Percentiles rank a stretch among this genome's conserved stretches.
Evolutionary conservation across 768 basidiomycete genomes (phyloP).

Genomic region (Suillus ampliporus): DNA sequence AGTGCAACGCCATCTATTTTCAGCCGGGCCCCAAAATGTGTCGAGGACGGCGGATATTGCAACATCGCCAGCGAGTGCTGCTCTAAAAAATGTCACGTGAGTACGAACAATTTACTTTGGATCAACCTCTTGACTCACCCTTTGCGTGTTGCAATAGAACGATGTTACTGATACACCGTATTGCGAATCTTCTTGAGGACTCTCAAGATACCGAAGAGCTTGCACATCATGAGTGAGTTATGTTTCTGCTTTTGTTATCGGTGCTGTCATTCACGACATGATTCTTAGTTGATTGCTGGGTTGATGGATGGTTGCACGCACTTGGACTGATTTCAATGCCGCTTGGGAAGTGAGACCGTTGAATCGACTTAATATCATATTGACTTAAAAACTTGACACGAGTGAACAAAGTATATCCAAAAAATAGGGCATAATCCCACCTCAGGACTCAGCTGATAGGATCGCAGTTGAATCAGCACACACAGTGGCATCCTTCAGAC

Average conservation of each 20-base stretch:
- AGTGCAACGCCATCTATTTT: background rate
- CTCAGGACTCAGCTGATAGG: too few species aligned
- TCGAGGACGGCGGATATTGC: background rate
- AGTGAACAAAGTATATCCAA: too few species aligned
- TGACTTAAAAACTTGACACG: too few species aligned
- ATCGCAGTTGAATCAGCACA: too few species aligned
- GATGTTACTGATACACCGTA: background rate
- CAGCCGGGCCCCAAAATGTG: background rate
- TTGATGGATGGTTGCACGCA: too few species aligned
- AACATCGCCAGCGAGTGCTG: background rate
- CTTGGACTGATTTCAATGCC: background rate
- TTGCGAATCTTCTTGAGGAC: background rate
- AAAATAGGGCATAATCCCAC: too few species aligned
- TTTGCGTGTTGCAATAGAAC: background rate
- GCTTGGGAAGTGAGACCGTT: background rate
- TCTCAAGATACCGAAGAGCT: background rate
- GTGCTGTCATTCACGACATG: background rate
- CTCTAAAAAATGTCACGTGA: background rate
- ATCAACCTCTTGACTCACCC: background rate
- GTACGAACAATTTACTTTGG: background rate
- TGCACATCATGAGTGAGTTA: background rate
- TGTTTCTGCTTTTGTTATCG: background rate
- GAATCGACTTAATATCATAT: too few species aligned
- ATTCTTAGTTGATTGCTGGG: background rate
- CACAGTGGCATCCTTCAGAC: too few species aligned